Conservation (phyloP, 345 rosid genomes). For the Toxicodendron radicans region DNA sequence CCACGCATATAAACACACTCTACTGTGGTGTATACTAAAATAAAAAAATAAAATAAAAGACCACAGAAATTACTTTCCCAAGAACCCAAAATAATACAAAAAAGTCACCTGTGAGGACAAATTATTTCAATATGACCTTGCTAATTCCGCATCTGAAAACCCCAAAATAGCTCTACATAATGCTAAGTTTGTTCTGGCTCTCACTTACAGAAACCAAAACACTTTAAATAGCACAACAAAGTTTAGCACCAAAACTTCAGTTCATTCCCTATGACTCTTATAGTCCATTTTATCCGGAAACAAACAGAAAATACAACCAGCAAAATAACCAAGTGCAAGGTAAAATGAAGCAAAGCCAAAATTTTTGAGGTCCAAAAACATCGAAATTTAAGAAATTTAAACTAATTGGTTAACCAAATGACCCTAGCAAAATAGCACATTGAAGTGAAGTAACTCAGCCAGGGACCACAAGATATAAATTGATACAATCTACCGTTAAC, state of each 20-base stretch:
- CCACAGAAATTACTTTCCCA: neutral
- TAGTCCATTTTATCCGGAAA: slow-evolving; percentile 12
- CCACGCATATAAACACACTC: neutral
- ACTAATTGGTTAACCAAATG: neutral
- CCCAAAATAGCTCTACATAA: neutral
- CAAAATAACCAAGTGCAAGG: neutral
- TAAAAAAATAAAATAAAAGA: no score
- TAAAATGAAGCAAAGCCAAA: neutral
- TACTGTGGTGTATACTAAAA: neutral
- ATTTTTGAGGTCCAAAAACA: neutral
- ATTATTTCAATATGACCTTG: neutral
- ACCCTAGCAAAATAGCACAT: slow-evolving; percentile 4
- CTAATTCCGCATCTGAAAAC: neutral
- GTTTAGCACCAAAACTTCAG: neutral
- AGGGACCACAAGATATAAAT: neutral
- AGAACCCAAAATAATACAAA: neutral
- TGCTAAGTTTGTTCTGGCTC: neutral
- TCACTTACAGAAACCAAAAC: neutral
- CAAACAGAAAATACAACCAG: slow-evolving; percentile 2
- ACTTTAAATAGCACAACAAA: neutral
- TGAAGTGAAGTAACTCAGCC: slow-evolving; percentile 2
- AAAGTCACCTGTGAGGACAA: neutral
- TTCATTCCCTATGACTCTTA: neutral
- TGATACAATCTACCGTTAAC: neutral
- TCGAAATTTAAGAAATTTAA: neutral